phyloP scores from a whole-genome alignment of 306 rosid species.

The Sesbania bispinosa region DNA sequence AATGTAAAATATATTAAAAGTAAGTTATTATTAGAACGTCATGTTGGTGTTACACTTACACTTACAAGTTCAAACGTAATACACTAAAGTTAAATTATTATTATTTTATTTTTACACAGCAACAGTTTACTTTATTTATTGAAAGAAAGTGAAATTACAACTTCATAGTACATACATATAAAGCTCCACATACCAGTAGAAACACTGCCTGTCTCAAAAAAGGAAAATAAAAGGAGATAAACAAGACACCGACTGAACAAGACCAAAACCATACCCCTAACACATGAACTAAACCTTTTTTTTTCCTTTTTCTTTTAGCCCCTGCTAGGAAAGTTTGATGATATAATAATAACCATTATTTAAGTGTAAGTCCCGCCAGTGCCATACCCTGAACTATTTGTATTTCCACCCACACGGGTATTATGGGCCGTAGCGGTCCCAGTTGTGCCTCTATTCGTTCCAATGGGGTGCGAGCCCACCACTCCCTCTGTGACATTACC shows the following conservation, averaged over 20 bases:
- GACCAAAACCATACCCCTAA: neutral
- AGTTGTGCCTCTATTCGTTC: conserved; percentile 35
- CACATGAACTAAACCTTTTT: neutral
- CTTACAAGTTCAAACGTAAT: no score
- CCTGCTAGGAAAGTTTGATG: no score
- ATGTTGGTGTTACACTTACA: no score
- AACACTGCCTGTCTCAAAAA: neutral
- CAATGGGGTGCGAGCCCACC: conserved; percentile 48
- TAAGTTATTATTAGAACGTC: no score
- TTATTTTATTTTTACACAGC: neutral
- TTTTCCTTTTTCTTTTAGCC: no score
- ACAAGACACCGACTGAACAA: neutral
- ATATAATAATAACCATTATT: neutral
- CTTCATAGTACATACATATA: neutral
- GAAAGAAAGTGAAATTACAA: neutral
- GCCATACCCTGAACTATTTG: conserved; percentile 25
- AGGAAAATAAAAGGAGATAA: neutral
- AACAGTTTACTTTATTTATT: neutral
- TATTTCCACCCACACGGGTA: conserved; percentile 27
- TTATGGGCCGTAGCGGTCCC: conserved; percentile 41
- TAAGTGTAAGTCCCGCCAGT: conserved; percentile 40
- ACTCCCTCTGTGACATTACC: conserved; percentile 42
- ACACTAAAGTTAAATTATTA: neutral
- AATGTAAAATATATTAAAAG: no score
- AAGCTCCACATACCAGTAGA: neutral